Evolutionary conservation across 305 asterid genomes (phyloP), one percentile per base, ranked within the genome.

Genomic region (Petunia hybrid): DNA sequence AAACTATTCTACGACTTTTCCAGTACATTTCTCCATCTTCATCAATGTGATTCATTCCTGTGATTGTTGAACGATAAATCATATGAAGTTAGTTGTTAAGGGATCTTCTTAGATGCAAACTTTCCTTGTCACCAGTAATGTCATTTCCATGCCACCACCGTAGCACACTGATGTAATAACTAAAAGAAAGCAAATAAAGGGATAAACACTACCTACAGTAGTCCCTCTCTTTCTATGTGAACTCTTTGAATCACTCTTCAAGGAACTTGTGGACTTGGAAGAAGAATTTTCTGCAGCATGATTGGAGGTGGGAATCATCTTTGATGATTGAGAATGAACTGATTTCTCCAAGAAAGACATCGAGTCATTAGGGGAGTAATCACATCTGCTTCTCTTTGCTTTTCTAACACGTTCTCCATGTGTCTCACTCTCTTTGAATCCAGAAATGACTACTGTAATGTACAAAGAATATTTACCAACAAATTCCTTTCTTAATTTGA

Each of bases 321-420:
- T 79, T 22, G 40, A 43, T 13, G 85, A 62, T 66, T 67, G 80
- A 46, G 81, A 80, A 38, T 60, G 22, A 83, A 73, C 82, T 6
- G 82, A 82, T 6, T 69, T 48, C 71, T 80, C 80, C 77, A n/a
- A 61, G 67, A 46, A 61, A 56, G 41, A 40, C 51, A 43, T 66
- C 0, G 61, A 85, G 68, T 80, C 70, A 31, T 63, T 22, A 5
- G 80, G 74, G 60, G 84, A 80, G 78, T 75, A 61, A 51, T 71
- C 39, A 62, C 77, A 55, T 53, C 77, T 82, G 82, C 78, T 83
- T 85, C 89, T 80, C 74, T 87, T 88, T 16, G 78, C 83, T 81
- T 80, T 73, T 66, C 76, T 7, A 66, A 38, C 38, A 77, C 81
- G 56, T 77, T 62, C 86, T 48, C 56, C 79, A 61, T 79, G 71